Percentiles rank a stretch among this genome's conserved stretches.
Conservation (phyloP, 2,329 filamentous ascomycete genomes). For the Keithomyces neogunnii region DNA sequence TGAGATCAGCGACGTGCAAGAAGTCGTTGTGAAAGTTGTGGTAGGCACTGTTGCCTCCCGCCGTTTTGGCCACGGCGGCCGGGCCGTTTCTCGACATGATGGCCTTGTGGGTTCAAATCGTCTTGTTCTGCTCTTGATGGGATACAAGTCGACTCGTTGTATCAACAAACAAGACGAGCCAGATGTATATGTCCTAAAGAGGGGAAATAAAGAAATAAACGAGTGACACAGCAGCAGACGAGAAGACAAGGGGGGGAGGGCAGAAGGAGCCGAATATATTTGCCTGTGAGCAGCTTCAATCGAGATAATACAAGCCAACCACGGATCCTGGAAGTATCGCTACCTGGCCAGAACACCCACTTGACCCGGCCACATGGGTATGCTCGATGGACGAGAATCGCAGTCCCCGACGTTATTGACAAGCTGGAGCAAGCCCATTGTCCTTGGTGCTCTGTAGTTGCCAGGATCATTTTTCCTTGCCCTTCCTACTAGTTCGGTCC, state of each 20-base stretch:
- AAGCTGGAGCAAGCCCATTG: background rate
- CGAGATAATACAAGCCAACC: background rate
- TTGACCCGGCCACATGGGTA: background rate
- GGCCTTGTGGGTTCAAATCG: background rate
- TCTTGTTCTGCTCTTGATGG: background rate
- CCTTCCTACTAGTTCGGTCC: background rate
- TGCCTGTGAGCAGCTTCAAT: background rate
- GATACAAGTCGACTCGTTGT: background rate
- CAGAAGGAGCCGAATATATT: background rate
- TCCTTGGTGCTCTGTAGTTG: background rate
- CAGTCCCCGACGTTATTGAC: background rate
- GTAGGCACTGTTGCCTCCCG: slow-evolving; percentile 61
- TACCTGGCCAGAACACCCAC: background rate
- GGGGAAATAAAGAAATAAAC: background rate
- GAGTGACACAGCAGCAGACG: background rate
- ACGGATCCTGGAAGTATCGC: background rate
- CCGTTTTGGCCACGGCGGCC: slow-evolving; percentile 34
- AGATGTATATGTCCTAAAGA: background rate
- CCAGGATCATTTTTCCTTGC: background rate
- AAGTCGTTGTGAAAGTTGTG: slow-evolving; percentile 75
- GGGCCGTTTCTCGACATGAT: slow-evolving; percentile 7
- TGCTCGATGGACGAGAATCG: background rate
- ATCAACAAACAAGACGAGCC: background rate
- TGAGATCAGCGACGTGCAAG: slow-evolving; percentile 55
- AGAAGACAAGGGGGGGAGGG: background rate